These are phyloP conservation scores for Aspergillus mulundensis DNA, from an alignment of 495 filamentous ascomycete genomes.

Conservation along the genomic window DNA sequence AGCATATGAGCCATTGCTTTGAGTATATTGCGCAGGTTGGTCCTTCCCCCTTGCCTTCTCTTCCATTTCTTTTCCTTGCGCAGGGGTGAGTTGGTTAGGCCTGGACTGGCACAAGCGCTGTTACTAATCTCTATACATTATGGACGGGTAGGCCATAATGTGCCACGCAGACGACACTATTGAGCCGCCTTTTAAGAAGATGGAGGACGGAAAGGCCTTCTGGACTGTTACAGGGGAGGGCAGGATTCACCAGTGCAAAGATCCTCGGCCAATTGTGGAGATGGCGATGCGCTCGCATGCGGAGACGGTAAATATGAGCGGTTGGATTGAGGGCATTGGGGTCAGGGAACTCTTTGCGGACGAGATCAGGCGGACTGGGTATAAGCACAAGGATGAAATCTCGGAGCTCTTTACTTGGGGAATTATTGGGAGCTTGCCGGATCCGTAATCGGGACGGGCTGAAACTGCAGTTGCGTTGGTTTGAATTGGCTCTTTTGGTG, in stretches of 20 bases:
- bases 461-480: no score
- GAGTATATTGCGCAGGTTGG: conserved; percentile 22
- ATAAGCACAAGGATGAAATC: not conserved
- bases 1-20: conserved; percentile 23
- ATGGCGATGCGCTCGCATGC: not conserved
- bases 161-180: conserved; percentile 24
- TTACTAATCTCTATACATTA: not conserved
- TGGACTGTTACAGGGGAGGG: conserved; percentile 17
- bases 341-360: conserved; percentile 12
- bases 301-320: conserved; percentile 5
- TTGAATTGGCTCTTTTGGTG: no score
- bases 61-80: not conserved
- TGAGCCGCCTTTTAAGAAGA: conserved; percentile 23
- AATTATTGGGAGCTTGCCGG: not conserved
- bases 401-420: not conserved
- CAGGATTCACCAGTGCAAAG: conserved; percentile 18
- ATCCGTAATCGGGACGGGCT: no score
- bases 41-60: no score
- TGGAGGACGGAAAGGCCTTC: not conserved
- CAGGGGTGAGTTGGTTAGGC: not conserved
- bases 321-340: conserved; percentile 8
- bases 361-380: not conserved
- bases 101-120: not conserved
- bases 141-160: conserved; percentile 10
- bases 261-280: conserved; percentile 16